These are phyloP conservation scores for Ceratobasidium sp. DNA, from an alignment of 1,284 basidiomycete genomes.

Conservation along the genomic window DNA sequence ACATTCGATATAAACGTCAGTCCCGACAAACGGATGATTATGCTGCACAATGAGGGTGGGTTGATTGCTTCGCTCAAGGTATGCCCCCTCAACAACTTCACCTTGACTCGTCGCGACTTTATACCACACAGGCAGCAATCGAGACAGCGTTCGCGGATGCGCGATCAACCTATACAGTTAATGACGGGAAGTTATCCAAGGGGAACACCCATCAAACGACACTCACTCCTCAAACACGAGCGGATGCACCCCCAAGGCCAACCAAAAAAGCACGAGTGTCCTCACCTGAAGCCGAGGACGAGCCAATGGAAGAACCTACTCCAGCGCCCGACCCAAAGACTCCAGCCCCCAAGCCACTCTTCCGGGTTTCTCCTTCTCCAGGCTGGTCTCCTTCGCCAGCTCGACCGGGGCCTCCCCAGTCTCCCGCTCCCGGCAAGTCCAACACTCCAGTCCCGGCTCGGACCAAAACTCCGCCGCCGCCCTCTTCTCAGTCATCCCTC, in stretches of 20 bases:
- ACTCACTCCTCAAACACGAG: conserved; percentile 22
- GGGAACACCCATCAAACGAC: conserved; percentile 8
- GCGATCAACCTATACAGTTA: conserved; percentile 71
- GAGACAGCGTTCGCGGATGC: conserved; percentile 70
- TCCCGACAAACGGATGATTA: conserved; percentile 95
- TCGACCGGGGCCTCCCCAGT: background rate
- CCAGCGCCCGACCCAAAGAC: background rate
- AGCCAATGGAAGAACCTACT: background rate
- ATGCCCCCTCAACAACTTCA: background rate
- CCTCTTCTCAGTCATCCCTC: conserved; percentile 6
- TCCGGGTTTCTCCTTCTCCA: background rate
- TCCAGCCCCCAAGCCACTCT: background rate
- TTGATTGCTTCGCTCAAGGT: conserved; percentile 83
- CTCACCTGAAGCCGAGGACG: conserved; percentile 12
- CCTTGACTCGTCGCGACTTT: background rate
- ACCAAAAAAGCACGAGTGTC: conserved; percentile 15
- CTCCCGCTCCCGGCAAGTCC: background rate
- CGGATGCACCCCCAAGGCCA: conserved; percentile 1
- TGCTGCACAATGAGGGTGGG: conserved; percentile 87
- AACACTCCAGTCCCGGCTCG: background rate
- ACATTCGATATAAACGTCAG: conserved; percentile 95
- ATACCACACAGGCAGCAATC: conserved; percentile 55
- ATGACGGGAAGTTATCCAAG: conserved; percentile 45
- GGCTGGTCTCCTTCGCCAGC: conserved; percentile 2
- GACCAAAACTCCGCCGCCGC: too few species aligned